Evolutionary conservation across 2,329 filamentous ascomycete species (phyloP).

Genomic region (Pyricularia sp.): DNA sequence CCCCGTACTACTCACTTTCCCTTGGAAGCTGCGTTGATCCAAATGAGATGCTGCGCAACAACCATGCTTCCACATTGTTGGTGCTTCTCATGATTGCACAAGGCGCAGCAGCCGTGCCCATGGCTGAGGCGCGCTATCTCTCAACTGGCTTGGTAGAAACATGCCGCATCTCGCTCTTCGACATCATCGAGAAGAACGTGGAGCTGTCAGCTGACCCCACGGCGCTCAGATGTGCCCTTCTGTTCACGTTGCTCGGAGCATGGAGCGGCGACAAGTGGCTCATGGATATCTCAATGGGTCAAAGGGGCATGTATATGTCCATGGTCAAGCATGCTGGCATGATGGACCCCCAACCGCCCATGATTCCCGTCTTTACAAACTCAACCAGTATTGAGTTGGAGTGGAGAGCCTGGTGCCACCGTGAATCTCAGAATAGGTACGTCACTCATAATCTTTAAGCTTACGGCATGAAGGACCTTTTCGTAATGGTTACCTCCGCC

Average conservation of each 20-base stretch:
- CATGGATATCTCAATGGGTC: slow-evolving; percentile 69
- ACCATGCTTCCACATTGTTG: slow-evolving; percentile 55
- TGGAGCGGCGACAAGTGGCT: slow-evolving; percentile 73
- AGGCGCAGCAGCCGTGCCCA: slow-evolving; percentile 57
- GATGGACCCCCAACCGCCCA: slow-evolving; percentile 42
- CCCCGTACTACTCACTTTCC: slow-evolving; percentile 57
- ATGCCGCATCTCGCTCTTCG: slow-evolving; percentile 62
- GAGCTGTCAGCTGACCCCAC: slow-evolving; percentile 57
- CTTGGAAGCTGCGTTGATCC: slow-evolving; percentile 51
- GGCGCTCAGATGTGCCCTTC: slow-evolving; percentile 54
- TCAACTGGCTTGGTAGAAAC: slow-evolving; percentile 60
- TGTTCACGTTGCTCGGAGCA: slow-evolving; percentile 58
- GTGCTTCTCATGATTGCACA: slow-evolving; percentile 66
- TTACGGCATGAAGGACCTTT: neutral
- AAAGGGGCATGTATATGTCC: slow-evolving; percentile 64
- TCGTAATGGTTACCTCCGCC: no score
- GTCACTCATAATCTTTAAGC: slow-evolving; percentile 13
- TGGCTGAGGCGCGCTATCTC: slow-evolving; percentile 54
- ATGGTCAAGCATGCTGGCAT: slow-evolving; percentile 64
- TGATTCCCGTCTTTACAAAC: slow-evolving; percentile 32
- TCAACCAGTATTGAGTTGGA: slow-evolving; percentile 35
- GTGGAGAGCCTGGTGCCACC: slow-evolving; percentile 57
- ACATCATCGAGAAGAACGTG: slow-evolving; percentile 63
- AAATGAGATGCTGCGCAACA: slow-evolving; percentile 58
- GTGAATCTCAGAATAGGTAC: slow-evolving; percentile 54